These are phyloP conservation scores for Pythium aristosporum DNA, from an alignment of 352 stramenopile species.

Conservation along the genomic window DNA sequence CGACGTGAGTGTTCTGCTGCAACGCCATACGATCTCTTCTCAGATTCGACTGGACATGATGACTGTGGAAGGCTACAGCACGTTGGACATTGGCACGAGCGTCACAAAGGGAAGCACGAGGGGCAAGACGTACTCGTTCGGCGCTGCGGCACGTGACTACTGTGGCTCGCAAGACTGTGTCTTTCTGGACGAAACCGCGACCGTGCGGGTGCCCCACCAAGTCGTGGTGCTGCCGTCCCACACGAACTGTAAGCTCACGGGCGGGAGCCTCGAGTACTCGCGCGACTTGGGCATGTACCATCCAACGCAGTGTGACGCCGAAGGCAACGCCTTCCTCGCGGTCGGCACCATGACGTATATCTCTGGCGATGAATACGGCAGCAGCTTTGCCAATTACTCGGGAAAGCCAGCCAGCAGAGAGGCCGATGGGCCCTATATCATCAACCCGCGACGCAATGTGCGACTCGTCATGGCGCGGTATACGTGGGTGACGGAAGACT, in stretches of 20 bases:
- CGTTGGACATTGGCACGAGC: not conserved
- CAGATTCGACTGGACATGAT: not conserved
- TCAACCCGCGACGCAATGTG: conserved; percentile 34
- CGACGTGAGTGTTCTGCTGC: not conserved
- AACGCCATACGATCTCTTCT: not conserved
- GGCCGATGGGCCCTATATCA: conserved; percentile 31
- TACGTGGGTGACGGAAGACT: conserved; percentile 29
- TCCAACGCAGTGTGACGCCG: conserved; percentile 26
- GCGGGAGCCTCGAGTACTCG: conserved; percentile 30
- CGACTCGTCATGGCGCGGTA: conserved; percentile 39
- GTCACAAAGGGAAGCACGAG: not conserved
- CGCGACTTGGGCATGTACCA: conserved; percentile 39
- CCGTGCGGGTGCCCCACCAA: conserved; percentile 33
- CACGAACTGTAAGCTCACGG: conserved; percentile 32
- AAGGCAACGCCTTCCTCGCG: conserved; percentile 31
- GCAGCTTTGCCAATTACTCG: conserved; percentile 12
- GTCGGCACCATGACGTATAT: conserved; percentile 44
- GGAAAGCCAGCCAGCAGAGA: not conserved
- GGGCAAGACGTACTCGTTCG: conserved; percentile 16
- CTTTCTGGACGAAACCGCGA: conserved; percentile 33
- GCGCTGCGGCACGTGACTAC: conserved; percentile 26
- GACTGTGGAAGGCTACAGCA: conserved; percentile 3
- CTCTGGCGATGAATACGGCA: conserved; percentile 35
- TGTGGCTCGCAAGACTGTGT: conserved; percentile 36
- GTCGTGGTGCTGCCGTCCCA: conserved; percentile 38